phyloP scores from a whole-genome alignment of 371 early-diverging fungal genomes.

The Mucor irregularis region DNA sequence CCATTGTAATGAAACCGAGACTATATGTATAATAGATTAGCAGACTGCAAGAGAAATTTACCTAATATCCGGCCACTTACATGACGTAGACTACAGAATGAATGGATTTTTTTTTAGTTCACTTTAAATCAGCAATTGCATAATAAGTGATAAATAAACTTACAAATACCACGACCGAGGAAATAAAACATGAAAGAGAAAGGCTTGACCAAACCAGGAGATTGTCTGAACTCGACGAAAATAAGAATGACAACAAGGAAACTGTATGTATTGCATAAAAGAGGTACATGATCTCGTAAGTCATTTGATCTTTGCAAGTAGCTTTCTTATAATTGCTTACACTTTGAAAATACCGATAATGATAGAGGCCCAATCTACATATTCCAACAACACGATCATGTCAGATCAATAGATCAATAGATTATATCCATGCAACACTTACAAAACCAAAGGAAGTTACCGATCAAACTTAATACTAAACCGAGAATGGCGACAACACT shows the following conservation, averaged over 20 bases:
- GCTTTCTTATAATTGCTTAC: background rate
- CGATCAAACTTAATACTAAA: constrained; percentile 17
- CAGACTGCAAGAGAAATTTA: background rate
- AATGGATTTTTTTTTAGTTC: no score
- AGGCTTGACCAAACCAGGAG: constrained; percentile 14
- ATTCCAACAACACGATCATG: background rate
- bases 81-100: constrained; percentile 16
- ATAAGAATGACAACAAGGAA: constrained; percentile 5
- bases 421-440: background rate
- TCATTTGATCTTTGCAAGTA: background rate
- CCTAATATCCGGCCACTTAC: constrained; percentile 7
- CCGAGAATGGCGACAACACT: constrained; percentile 8
- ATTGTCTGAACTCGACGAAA: constrained; percentile 14
- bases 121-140: background rate
- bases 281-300: background rate
- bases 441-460: constrained; percentile 15
- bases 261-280: no score
- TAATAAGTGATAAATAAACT: background rate
- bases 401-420: background rate
- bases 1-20: constrained; percentile 15
- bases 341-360: constrained; percentile 17
- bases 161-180: constrained; percentile 26
- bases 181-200: constrained; percentile 27
- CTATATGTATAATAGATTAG: constrained; percentile 4
- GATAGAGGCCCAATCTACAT: constrained; percentile 12